Base-by-base conservation (phyloP, 2,329 filamentous ascomycete species). In the Nigrospora osmanthi region DNA sequence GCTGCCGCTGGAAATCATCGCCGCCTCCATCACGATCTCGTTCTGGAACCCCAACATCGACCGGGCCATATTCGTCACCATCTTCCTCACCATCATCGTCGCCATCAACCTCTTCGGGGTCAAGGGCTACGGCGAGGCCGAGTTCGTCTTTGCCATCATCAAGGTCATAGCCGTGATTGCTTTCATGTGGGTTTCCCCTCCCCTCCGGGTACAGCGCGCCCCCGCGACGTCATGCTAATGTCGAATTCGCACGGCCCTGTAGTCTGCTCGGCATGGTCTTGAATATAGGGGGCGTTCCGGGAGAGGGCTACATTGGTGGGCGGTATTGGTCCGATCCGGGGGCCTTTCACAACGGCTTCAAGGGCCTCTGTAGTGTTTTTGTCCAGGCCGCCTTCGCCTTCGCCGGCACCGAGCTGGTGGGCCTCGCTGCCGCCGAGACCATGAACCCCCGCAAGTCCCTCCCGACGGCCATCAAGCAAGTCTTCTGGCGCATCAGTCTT, bases 81-180 rank as follows among this genome's bases (percentile, higher is more conserved):
- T 96, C 37, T 96, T 96, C 64, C 78, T 93, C 47, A 49, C 81
- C 14, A 56, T 84, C 44, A 91, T 95, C 53, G 74, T 95, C 38
- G 55, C 65, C 30, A 95, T 96, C 67, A 95, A 96, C 60, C 64
- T 95, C 51, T 93, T 91, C 56, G 89, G 89, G 42, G 85, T 96
- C 50, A 87, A 85, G 58, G 87, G 85, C 23, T 95, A 94, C 54
- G 89, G 89, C 57, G 89, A 95, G 64, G 88, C 87, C 14, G 89
- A 95, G 58, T 95, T 95, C 54, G 70, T 89, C 46, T 93, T 95
- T 59, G 85, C 87, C 31, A 80, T 90, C 43, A 72, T 96, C 68
- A 96, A 96, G 61, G 80, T 96, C 42, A 72, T 84, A 36, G 89
- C 90, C 30, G 81, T 95, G 9, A 83, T 95, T 52, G 88, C 87